A percentile compares a stretch with the other conserved stretches of the same genome.
These are phyloP conservation scores for Suhomyces sp. DNA, from an alignment of 805 yeast genomes.

Conservation along the genomic window DNA sequence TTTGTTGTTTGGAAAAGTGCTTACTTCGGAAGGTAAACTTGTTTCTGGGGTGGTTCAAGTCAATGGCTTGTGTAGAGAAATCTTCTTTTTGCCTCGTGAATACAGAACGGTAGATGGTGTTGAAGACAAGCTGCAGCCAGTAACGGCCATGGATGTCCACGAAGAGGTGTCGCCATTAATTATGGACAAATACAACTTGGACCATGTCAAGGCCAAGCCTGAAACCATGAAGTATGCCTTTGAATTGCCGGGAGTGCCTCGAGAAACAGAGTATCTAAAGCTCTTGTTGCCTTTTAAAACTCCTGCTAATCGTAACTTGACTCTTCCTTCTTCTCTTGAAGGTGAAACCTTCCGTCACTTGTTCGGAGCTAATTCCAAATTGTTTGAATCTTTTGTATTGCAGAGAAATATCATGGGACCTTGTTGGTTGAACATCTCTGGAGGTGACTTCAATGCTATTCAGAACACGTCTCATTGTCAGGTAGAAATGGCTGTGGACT, in stretches of 20 bases:
- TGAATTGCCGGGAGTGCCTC: slow-evolving; percentile 77
- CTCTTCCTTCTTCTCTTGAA: slow-evolving; percentile 58
- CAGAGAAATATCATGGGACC: slow-evolving; percentile 93
- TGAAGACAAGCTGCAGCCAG: slow-evolving; percentile 33
- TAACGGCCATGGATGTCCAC: slow-evolving; percentile 63
- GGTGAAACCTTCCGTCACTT: slow-evolving; percentile 78
- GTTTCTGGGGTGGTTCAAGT: slow-evolving; percentile 79
- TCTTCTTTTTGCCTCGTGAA: slow-evolving; percentile 74
- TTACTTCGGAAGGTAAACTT: slow-evolving; percentile 54
- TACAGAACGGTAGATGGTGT: slow-evolving; percentile 38
- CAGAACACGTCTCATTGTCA: slow-evolving; percentile 75
- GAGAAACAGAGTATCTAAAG: slow-evolving; percentile 74
- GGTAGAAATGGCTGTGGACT: slow-evolving; percentile 61
- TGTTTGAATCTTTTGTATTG: slow-evolving; percentile 83
- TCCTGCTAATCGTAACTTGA: slow-evolving; percentile 47
- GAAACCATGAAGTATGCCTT: slow-evolving; percentile 81
- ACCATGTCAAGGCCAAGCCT: slow-evolving; percentile 64
- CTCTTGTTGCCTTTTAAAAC: slow-evolving; percentile 73
- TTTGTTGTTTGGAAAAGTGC: slow-evolving; percentile 77
- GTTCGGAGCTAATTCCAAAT: slow-evolving; percentile 70
- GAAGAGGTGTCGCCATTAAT: slow-evolving; percentile 72
- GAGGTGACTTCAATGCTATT: slow-evolving; percentile 56
- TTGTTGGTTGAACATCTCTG: slow-evolving; percentile 82
- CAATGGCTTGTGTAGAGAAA: slow-evolving; percentile 63
- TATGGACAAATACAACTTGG: slow-evolving; percentile 59